Conservation (phyloP, 2,329 filamentous ascomycete genomes). For the Leptographium wingfieldii region DNA sequence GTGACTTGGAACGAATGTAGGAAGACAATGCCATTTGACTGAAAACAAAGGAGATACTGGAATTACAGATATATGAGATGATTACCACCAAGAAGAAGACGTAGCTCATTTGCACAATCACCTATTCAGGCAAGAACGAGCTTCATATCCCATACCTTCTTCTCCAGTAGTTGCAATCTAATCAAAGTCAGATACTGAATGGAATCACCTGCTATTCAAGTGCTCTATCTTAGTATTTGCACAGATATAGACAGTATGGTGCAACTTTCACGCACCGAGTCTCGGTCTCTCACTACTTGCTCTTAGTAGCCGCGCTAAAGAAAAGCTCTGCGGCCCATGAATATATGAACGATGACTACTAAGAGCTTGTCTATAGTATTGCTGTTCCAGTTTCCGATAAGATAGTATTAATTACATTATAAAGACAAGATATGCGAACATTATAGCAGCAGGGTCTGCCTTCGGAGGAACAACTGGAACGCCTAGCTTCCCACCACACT, state of each 20-base stretch:
- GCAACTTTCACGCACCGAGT: too few relatives aligned
- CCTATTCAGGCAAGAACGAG: not conserved
- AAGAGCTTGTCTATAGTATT: not conserved
- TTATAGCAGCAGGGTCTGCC: not conserved
- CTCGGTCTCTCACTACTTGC: too few relatives aligned
- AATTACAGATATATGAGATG: not conserved
- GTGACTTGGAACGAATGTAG: not conserved
- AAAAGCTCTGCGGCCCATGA: too few relatives aligned
- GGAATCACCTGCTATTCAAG: not conserved
- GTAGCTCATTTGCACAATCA: not conserved
- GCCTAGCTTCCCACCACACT: not conserved
- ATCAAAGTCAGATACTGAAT: not conserved
- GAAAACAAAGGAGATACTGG: too few relatives aligned
- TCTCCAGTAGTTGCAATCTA: not conserved
- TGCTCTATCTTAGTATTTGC: not conserved
- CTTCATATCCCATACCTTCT: not conserved
- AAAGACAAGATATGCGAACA: not conserved
- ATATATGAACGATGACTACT: not conserved
- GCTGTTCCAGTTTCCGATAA: not conserved
- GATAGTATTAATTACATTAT: not conserved
- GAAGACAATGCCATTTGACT: too few relatives aligned
- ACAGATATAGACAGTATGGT: too few relatives aligned
- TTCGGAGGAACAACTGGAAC: not conserved
- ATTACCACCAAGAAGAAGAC: not conserved
- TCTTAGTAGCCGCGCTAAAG: too few relatives aligned